phyloP scores from a whole-genome alignment of 2,329 filamentous ascomycete species.

The Diaporthe sp. region DNA sequence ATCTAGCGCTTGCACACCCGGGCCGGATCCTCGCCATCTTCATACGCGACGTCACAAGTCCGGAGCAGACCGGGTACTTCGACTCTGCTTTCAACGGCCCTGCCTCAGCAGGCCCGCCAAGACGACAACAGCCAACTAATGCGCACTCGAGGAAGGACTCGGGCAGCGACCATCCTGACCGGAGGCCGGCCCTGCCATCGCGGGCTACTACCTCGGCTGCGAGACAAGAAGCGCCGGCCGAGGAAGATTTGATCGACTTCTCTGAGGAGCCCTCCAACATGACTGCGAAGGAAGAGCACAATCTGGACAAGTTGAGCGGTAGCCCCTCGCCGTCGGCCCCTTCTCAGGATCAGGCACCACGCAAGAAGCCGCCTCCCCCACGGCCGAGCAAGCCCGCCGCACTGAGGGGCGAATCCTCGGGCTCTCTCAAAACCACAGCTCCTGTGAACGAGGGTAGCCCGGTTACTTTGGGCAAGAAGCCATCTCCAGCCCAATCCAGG shows the following conservation, averaged over 20 bases:
- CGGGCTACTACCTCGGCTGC: slow-evolving; percentile 46
- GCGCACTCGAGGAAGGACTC: slow-evolving; percentile 42
- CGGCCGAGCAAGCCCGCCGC: slow-evolving; percentile 71
- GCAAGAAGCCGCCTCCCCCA: slow-evolving; percentile 62
- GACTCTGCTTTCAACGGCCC: slow-evolving; percentile 66
- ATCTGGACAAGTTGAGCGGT: slow-evolving; percentile 49
- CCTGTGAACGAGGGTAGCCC: slow-evolving; percentile 46
- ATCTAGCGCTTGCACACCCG: slow-evolving; percentile 88
- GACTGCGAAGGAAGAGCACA: slow-evolving; percentile 52
- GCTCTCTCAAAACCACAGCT: slow-evolving; percentile 44
- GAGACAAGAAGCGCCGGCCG: slow-evolving; percentile 55
- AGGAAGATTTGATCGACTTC: slow-evolving; percentile 74
- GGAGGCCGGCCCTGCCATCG: slow-evolving; percentile 53
- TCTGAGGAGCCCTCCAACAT: slow-evolving; percentile 64
- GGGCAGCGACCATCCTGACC: slow-evolving; percentile 42
- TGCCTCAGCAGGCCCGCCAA: slow-evolving; percentile 47
- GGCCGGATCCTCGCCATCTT: slow-evolving; percentile 89
- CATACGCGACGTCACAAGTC: slow-evolving; percentile 94
- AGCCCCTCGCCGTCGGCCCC: slow-evolving; percentile 8
- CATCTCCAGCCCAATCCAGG: slow-evolving; percentile 45
- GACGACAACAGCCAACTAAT: slow-evolving; percentile 7
- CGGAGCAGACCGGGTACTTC: slow-evolving; percentile 81
- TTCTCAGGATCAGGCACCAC: slow-evolving; percentile 39
- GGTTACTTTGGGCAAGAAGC: slow-evolving; percentile 54
- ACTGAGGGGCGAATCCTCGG: slow-evolving; percentile 61